phyloP scores from a whole-genome alignment of 176 grass and related monocot species.

The Melocanna baccifera region DNA sequence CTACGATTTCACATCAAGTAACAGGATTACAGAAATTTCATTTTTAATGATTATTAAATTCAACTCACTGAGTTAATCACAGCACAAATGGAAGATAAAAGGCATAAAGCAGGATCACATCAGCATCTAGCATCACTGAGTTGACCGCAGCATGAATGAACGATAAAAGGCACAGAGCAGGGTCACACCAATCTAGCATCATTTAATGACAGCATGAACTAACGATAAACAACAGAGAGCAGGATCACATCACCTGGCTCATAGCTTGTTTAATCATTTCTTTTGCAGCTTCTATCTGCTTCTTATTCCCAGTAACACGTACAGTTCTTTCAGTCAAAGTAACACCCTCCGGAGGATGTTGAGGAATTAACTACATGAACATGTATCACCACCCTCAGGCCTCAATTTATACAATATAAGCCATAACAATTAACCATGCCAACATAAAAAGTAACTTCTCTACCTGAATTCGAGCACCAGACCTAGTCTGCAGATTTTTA shows the following conservation, averaged over 20 bases:
- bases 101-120: slow-evolving; percentile 1
- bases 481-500: slow-evolving; percentile 79
- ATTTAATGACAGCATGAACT: background rate
- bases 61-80: background rate
- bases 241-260: slow-evolving; percentile 62
- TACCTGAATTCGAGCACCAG: slow-evolving; percentile 96
- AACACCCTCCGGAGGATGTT: slow-evolving; percentile 78
- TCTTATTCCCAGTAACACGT: slow-evolving; percentile 78
- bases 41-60: background rate
- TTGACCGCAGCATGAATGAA: background rate
- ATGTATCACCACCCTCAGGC: slow-evolving; percentile 1
- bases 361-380: slow-evolving; percentile 70
- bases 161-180: background rate
- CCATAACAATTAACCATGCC: slow-evolving; percentile 4
- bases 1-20: slow-evolving; percentile 7
- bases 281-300: slow-evolving; percentile 87
- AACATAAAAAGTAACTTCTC: slow-evolving; percentile 27
- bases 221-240: background rate
- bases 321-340: slow-evolving; percentile 79
- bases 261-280: slow-evolving; percentile 89
- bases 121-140: slow-evolving; percentile 17
- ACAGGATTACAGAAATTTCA: slow-evolving; percentile 4
- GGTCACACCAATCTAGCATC: slow-evolving; percentile 24
- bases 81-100: background rate
- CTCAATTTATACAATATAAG: background rate